Conservation (phyloP, 164 flowering plant genomes). For the Umbilicus rupestris region DNA sequence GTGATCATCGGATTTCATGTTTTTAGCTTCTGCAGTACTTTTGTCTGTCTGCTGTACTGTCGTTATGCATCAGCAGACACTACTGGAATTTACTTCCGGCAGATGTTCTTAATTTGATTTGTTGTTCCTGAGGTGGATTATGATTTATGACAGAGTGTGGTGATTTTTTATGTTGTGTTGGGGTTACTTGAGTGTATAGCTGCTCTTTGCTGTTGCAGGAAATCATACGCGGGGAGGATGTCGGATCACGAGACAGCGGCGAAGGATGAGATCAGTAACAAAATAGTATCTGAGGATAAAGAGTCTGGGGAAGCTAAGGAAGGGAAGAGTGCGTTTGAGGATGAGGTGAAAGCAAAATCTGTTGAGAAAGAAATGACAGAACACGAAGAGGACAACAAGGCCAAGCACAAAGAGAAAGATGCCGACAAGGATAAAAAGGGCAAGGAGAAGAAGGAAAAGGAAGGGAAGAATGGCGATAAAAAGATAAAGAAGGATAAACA, state of each 20-base stretch:
- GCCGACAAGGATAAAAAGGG: neutral
- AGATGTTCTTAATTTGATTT: too few species aligned
- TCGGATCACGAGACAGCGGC: neutral
- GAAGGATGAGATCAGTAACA: neutral
- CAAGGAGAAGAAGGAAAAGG: neutral
- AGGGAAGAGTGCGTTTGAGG: conserved; percentile 1
- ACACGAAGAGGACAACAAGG: neutral
- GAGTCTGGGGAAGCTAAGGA: neutral
- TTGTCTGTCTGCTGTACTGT: too few species aligned
- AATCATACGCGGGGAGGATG: too few species aligned
- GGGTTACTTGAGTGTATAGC: too few species aligned
- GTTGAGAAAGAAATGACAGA: neutral
- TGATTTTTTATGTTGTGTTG: neutral
- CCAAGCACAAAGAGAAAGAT: neutral
- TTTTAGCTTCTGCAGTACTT: too few species aligned
- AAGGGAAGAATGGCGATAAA: neutral
- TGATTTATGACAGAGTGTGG: too few species aligned
- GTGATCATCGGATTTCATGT: too few species aligned
- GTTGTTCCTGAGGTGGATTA: too few species aligned
- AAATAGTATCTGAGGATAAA: neutral
- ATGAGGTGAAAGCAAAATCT: conserved; percentile 3
- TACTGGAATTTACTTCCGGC: too few species aligned
- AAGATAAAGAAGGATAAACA: too few species aligned
- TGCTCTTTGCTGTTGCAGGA: too few species aligned
- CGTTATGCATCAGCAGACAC: too few species aligned